phyloP scores from a whole-genome alignment of 805 yeast genomes.

The Saccharomycopsis oosterbeekiorum region DNA sequence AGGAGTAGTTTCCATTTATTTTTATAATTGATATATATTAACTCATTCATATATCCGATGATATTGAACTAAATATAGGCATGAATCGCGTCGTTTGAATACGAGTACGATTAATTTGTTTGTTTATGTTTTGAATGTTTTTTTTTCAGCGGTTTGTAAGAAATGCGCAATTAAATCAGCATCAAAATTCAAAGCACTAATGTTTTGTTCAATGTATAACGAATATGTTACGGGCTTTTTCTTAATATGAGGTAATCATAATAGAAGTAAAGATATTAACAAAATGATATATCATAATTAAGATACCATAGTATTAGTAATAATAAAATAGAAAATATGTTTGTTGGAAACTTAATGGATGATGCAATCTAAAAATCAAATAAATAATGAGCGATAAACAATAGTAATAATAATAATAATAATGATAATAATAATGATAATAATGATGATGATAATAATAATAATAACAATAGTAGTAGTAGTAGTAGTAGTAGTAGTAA shows the following conservation, averaged over 20 bases:
- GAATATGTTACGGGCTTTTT: too few relatives aligned
- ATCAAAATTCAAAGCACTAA: too few relatives aligned
- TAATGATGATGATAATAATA: not conserved
- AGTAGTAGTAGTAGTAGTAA: too few relatives aligned
- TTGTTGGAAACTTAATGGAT: not conserved
- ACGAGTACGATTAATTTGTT: too few relatives aligned
- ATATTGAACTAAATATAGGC: not conserved
- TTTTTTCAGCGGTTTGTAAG: too few relatives aligned
- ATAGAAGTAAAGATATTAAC: too few relatives aligned
- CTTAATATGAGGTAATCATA: too few relatives aligned
- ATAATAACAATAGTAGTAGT: not conserved
- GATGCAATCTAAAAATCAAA: slow-evolving; percentile 1
- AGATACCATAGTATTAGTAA: not conserved
- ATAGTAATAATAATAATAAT: not conserved
- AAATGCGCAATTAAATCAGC: too few relatives aligned
- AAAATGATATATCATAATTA: not conserved
- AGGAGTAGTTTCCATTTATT: not conserved
- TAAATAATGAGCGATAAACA: not conserved
- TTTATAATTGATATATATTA: not conserved
- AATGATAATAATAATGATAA: not conserved
- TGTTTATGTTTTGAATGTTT: too few relatives aligned
- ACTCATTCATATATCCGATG: not conserved
- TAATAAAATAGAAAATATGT: not conserved
- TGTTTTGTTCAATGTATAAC: too few relatives aligned
- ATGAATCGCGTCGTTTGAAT: too few relatives aligned